Base-by-base conservation (phyloP, 2,329 filamentous ascomycete species). In the Tolypocladium inflatum region DNA sequence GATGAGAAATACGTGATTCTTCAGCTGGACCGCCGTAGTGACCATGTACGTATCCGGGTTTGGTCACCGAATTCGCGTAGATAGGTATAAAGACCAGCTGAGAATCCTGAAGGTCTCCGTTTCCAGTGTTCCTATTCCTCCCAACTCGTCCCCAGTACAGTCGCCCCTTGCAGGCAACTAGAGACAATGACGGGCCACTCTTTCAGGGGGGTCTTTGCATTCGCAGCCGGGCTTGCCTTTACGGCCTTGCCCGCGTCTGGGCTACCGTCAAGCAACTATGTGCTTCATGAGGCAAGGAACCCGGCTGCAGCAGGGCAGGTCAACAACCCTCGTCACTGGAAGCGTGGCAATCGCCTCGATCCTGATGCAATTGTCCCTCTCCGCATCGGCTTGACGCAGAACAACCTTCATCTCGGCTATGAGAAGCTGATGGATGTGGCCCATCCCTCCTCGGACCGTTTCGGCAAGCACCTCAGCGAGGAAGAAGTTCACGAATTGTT, bases 281-380 rank as follows among this genome's bases (percentile, higher is more conserved):
- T 55, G 15, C 37, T 55, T 15, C 53, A 55, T n/a, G 53, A 55
- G 53, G 39, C 53, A 13, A 39, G 53, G 37, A 11, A 13, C 53
- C 53, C 53, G 23, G 7, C 19, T 35, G 26, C 38, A 17, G n/a
- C 38, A n/a, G 45, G 43, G 8, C 35, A 53, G 11, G 11, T 41
- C 17, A 39, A 59, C n/a, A 50, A 53, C 30, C 52, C 55, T 55
- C 55, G 23, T 33, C 21, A 42, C 53, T 55, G 53, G 45, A 21
- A 54, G 45, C 59, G 59, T 19, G 59, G 59, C 17, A 55, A 9
- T 23, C 59, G 59, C 54, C 43, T 60, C 23, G 55, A 59, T 6
- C 57, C 52, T 1, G 26, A 43, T n/a, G 38, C 53, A 2, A 30
- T 55, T n/a, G 15, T 55, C 8, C 53, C 53, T 3, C 53, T 55